Evolutionary conservation across 1,284 basidiomycete species (phyloP).

Genomic region (Trametes sp.): DNA sequence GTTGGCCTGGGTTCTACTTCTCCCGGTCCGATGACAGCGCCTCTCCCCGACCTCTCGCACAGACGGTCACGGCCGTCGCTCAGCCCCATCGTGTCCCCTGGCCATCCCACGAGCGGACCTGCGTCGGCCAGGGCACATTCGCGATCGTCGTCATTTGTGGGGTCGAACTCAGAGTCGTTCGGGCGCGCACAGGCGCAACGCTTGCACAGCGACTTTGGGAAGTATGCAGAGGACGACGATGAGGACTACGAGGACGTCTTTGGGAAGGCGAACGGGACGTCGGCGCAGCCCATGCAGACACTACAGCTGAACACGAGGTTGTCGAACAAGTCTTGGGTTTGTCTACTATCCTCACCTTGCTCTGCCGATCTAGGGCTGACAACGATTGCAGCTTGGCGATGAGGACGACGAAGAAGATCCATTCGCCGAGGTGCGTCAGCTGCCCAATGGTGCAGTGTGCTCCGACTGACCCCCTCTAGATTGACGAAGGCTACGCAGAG

Average conservation of each 20-base stretch:
- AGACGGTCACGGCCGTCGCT: conserved; percentile 58
- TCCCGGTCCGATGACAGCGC: conserved; percentile 69
- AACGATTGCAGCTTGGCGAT: conserved; percentile 66
- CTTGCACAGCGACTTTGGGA: conserved; percentile 70
- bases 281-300: conserved; percentile 67
- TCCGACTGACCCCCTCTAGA: conserved; percentile 51
- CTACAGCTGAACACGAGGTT: conserved; percentile 84
- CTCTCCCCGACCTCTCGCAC: conserved; percentile 57
- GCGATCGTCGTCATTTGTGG: conserved; percentile 64
- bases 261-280: conserved; percentile 74
- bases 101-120: conserved; percentile 27
- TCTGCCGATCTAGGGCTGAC: neutral
- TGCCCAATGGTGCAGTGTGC: neutral
- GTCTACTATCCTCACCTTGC: conserved; percentile 29
- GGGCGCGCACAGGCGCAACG: conserved; percentile 68
- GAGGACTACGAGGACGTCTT: conserved; percentile 96
- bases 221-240: conserved; percentile 84
- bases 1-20: conserved; percentile 57
- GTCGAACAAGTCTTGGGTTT: conserved; percentile 88
- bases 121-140: conserved; percentile 42
- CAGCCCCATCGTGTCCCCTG: conserved; percentile 42
- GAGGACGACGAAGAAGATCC: conserved; percentile 92
- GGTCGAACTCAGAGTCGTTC: conserved; percentile 57
- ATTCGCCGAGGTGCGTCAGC: conserved; percentile 80
- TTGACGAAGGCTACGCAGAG: conserved; percentile 90